A percentile compares a stretch with the other conserved stretches of the same genome.
Conservation (phyloP, 169 alveolate genomes). For the Plasmodium blacklocki region DNA sequence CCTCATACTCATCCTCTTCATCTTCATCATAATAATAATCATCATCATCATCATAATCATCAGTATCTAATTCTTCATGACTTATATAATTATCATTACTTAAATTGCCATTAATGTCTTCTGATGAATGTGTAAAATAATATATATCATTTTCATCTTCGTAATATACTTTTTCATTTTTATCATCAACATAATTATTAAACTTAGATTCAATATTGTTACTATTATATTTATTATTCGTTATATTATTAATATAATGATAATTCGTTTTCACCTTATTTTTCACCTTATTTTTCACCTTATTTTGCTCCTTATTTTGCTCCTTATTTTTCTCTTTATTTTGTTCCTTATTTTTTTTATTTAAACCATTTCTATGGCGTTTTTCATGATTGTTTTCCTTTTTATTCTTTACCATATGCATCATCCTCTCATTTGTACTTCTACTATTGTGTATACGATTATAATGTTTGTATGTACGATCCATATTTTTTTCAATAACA, state of each 20-base stretch:
- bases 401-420: neutral
- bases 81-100: neutral
- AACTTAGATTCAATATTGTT: neutral
- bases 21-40: slow-evolving; percentile 7
- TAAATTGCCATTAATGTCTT: slow-evolving; percentile 10
- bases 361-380: neutral
- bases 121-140: slow-evolving; percentile 16
- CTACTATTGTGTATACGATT: neutral
- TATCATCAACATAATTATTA: neutral
- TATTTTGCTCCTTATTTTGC: neutral
- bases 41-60: slow-evolving; percentile 20
- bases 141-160: neutral
- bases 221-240: neutral
- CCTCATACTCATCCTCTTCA: too few species aligned
- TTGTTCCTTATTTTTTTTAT: neutral
- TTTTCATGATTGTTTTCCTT: neutral
- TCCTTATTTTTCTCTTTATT: neutral
- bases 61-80: neutral
- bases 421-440: neutral
- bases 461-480: neutral
- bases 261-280: neutral
- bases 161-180: neutral
- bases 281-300: neutral
- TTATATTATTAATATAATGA: neutral
- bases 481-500: neutral